Evolutionary conservation across 2,329 filamentous ascomycete genomes (phyloP).

Genomic region (Exophiala phaeomuriformis): DNA sequence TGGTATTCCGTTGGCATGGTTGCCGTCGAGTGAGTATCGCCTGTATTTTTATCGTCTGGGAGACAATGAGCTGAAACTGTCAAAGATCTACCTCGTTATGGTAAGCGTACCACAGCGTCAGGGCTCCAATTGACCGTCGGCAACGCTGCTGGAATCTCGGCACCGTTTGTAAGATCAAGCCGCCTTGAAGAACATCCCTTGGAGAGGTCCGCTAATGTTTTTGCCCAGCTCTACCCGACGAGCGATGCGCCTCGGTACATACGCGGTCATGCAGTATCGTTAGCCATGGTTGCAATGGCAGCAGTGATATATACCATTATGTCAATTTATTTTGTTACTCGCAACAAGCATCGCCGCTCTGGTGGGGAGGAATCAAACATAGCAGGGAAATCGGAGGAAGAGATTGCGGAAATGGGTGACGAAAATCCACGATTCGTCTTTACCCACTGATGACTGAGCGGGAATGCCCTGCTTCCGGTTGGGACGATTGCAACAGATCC

Average conservation of each 20-base stretch:
- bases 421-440: slow-evolving; percentile 35
- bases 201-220: background rate
- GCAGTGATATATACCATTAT: slow-evolving; percentile 48
- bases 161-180: slow-evolving; percentile 52
- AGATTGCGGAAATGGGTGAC: slow-evolving; percentile 40
- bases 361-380: slow-evolving; percentile 37
- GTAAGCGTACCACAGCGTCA: slow-evolving; percentile 65
- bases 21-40: slow-evolving; percentile 27
- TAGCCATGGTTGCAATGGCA: slow-evolving; percentile 52
- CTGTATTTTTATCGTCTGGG: slow-evolving; percentile 27
- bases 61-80: slow-evolving; percentile 42
- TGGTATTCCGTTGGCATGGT: slow-evolving; percentile 50
- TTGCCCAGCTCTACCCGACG: slow-evolving; percentile 33
- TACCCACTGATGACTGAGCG: slow-evolving; percentile 30
- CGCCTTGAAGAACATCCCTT: background rate
- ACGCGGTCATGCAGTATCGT: slow-evolving; percentile 54
- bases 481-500: background rate
- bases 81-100: slow-evolving; percentile 65
- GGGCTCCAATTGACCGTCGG: slow-evolving; percentile 47
- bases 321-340: slow-evolving; percentile 46
- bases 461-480: background rate
- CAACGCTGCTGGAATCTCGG: slow-evolving; percentile 65
- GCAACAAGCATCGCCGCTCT: slow-evolving; percentile 39
- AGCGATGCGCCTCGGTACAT: slow-evolving; percentile 52
- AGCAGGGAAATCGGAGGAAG: slow-evolving; percentile 35